Evolutionary conservation across 495 filamentous ascomycete genomes (phyloP), one percentile per base, ranked within the genome.

Genomic region (Amniculicola lignicola): DNA sequence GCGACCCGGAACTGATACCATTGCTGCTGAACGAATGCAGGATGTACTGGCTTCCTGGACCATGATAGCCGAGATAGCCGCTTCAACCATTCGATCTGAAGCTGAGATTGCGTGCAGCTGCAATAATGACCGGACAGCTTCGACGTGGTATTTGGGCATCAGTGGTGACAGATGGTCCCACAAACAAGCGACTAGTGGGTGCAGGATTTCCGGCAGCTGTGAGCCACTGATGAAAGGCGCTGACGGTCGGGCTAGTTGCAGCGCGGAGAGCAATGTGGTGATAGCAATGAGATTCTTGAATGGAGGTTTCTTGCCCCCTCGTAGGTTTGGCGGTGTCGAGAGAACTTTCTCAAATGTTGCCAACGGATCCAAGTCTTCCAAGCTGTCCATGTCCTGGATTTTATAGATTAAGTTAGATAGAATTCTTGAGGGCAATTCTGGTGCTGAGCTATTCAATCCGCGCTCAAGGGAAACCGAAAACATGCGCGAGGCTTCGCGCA

Each of bases 141-240:
- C 92, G 19, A 97, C 89, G 67, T 95, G 93, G 59, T 91, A 91
- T 64, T 94, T 94, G 0, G 90, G 91, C 51, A 83, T 84, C 16
- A 84, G 72, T 19, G 88, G 84, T 0, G 89, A 88, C 28, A 96
- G 73, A 66, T 86, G 90, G 21, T 72, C 59, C 92, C 92, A 97
- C 0, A 91, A 74, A 53, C 82, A 76, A 12, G 74, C 76, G 12
- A 93, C 82, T 16, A 96, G 69, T 21, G 79, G 73, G 10, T 83
- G 76, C 15, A 91, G 79, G 15, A 92, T 67, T 19, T 82, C 77
- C 25, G 82, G 82, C 5, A 90, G 70, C 47, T 85, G 76, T 65
- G 39, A 75, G 70, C 39, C 72, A 73, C 51, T 85, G 69, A 57
- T 81, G 79, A 54, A 72, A 69, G 23, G 72, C 59, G 25, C 51